Evolutionary conservation across 225 moss, liverwort and hornwort genomes (phyloP).

Genomic region (Sphagnum contortum): DNA sequence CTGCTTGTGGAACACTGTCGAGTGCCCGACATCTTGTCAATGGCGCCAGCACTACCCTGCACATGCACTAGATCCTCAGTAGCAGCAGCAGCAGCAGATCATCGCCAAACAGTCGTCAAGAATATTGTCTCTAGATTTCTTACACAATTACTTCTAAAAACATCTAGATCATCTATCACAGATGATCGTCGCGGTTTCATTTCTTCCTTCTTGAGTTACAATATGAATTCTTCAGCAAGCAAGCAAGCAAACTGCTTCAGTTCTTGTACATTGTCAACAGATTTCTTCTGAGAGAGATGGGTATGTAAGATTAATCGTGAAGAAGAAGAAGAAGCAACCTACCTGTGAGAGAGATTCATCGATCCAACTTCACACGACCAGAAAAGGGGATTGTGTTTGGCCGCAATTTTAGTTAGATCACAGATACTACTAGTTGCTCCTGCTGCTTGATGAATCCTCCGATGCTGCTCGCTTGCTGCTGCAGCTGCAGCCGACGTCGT

Average conservation of each 20-base stretch:
- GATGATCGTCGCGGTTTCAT: not conserved
- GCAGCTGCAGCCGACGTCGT: no score
- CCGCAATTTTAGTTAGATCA: no score
- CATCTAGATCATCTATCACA: not conserved
- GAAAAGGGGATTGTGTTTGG: conserved; percentile 33
- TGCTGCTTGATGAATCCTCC: no score
- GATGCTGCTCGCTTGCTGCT: no score
- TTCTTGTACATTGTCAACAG: no score
- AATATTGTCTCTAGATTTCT: no score
- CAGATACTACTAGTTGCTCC: no score
- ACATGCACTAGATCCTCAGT: not conserved
- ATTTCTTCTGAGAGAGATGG: no score
- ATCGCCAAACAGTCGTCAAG: no score
- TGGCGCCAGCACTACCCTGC: conserved; percentile 48
- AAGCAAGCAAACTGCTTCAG: no score
- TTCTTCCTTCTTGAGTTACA: not conserved
- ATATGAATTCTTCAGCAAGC: not conserved
- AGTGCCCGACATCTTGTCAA: conserved; percentile 56
- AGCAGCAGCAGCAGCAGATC: no score
- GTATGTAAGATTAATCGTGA: not conserved
- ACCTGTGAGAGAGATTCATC: conserved; percentile 43
- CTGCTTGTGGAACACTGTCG: conserved; percentile 23
- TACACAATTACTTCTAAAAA: not conserved
- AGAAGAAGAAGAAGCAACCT: not conserved
- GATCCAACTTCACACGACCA: conserved; percentile 28